Conservation (phyloP, 495 filamentous ascomycete genomes). For the Aspergillus taichungensis region DNA sequence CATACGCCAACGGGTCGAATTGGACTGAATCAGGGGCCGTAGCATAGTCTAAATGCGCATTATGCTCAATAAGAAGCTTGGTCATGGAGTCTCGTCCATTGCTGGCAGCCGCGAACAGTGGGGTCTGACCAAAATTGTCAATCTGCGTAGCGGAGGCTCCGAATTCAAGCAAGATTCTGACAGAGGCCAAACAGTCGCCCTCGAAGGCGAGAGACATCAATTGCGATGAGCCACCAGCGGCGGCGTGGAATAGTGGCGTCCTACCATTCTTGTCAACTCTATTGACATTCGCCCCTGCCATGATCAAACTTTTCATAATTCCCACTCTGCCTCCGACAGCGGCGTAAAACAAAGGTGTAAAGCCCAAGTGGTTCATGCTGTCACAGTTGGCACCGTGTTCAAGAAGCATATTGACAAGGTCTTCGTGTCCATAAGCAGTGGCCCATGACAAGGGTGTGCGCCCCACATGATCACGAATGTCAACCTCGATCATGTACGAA, state of each 20-base stretch:
- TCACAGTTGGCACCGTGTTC: slow-evolving; percentile 3
- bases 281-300: not conserved
- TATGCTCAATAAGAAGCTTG: not conserved
- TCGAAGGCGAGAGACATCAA: not conserved
- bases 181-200: slow-evolving; percentile 1
- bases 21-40: not conserved
- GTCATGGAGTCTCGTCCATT: not conserved
- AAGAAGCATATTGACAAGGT: slow-evolving; percentile 4
- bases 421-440: slow-evolving; percentile 4
- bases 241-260: slow-evolving; percentile 1
- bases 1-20: not conserved
- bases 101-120: not conserved
- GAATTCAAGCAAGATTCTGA: not conserved
- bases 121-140: not conserved
- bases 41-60: not conserved
- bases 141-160: not conserved
- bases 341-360: not conserved
- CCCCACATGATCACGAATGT: not conserved
- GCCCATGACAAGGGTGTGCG: slow-evolving; percentile 12
- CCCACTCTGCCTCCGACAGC: not conserved
- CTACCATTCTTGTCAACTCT: not conserved
- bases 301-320: not conserved
- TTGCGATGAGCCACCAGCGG: not conserved
- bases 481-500: not conserved
- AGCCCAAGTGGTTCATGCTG: not conserved